Conservation (phyloP, 805 yeast genomes). For the Candida gorgasii region DNA sequence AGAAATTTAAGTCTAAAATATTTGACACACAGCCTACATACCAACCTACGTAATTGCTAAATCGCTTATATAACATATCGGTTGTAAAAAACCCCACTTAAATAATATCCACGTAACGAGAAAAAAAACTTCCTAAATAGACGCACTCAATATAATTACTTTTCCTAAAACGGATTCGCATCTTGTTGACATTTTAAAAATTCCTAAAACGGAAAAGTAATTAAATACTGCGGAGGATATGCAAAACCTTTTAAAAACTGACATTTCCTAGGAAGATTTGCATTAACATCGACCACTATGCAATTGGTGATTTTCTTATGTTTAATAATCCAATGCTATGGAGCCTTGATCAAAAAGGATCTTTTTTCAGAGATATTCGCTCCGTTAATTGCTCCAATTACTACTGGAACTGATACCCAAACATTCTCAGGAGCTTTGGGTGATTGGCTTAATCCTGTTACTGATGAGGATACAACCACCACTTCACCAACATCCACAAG, state of each 20-base stretch:
- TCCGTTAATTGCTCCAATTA: slow-evolving; percentile 5
- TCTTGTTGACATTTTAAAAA: slow-evolving; percentile 5
- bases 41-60: too few relatives aligned
- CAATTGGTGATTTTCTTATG: background rate
- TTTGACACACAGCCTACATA: too few relatives aligned
- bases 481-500: slow-evolving; percentile 1
- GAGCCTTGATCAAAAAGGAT: slow-evolving; percentile 3
- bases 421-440: background rate
- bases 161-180: slow-evolving; percentile 4
- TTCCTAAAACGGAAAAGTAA: slow-evolving; percentile 6
- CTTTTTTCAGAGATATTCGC: slow-evolving; percentile 3
- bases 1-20: too few relatives aligned
- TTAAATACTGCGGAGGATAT: slow-evolving; percentile 1
- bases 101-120: background rate
- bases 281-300: background rate
- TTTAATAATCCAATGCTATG: background rate
- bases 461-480: slow-evolving; percentile 5
- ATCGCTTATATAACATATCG: too few relatives aligned
- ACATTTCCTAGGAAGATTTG: slow-evolving; percentile 2
- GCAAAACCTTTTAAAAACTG: background rate
- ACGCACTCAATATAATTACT: background rate
- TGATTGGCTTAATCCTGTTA: slow-evolving; percentile 10
- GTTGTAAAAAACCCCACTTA: background rate
- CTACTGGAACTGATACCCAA: slow-evolving; percentile 1
- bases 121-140: slow-evolving; percentile 3